Evolutionary conservation across 2,329 filamentous ascomycete species (phyloP), one percentile per base, ranked within the genome.

Genomic region (Trichophyton mentagrophytes): DNA sequence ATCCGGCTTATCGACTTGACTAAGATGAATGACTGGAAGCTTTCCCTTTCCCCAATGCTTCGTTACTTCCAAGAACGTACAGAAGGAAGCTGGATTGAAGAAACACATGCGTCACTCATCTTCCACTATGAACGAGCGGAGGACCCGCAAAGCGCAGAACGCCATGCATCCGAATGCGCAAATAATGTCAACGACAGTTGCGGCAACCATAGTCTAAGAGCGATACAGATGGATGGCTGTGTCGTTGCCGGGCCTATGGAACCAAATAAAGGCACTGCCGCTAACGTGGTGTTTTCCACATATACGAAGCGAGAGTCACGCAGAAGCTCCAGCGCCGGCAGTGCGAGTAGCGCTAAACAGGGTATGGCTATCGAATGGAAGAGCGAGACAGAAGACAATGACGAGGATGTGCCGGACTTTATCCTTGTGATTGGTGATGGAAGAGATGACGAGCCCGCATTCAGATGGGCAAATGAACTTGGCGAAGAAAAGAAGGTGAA

Each of bases 171-270:
- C 20, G 92, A 97, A 70, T 95, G 90, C 69, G 90, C 90, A 0
- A 91, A 89, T 64, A 91, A 96, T 68, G 93, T 97, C 78, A 97
- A 97, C 70, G 91, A 96, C 69, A 88, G 90, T 0, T 96, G 90
- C 70, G 86, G 90, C 70, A 83, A 82, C 60, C 89, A 95, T 73
- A 40, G 57, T 15, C 87, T 97, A 3, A 89, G 90, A 69, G 92
- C 92, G 3, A 83, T 95, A 17, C 86, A 88, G 1, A 78, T 89
- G 13, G 88, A 93, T 61, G 85, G 89, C 36, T 87, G 85, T 47
- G 85, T 97, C 58, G 80, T 91, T 9, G 89, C 96, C 15, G 91
- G 96, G 71, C 87, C 90, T 3, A 81, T 87, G 47, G 86, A 90
- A 70, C 95, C 87, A 79, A 93, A 89, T 70, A 97, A 97, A 77